These are phyloP conservation scores for Arthrobotrys entomopaga DNA, from an alignment of 2,329 filamentous ascomycete species.

Conservation along the genomic window DNA sequence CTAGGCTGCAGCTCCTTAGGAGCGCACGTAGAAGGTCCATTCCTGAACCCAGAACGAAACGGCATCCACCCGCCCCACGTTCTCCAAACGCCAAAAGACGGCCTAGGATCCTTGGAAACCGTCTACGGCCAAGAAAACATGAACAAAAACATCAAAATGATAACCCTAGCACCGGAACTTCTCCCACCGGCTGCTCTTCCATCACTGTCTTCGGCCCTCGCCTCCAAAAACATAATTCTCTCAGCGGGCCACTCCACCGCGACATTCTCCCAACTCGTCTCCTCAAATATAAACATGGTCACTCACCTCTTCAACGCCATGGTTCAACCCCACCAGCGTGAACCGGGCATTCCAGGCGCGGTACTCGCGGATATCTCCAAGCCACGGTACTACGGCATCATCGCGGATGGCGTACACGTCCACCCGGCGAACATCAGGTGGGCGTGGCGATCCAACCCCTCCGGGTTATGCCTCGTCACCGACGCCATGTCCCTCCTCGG, in stretches of 20 bases:
- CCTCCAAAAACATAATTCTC: slow-evolving; percentile 73
- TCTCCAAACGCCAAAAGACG: slow-evolving; percentile 71
- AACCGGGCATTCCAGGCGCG: slow-evolving; percentile 88
- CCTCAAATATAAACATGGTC: slow-evolving; percentile 84
- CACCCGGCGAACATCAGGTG: slow-evolving; percentile 90
- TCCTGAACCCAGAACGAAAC: slow-evolving; percentile 83
- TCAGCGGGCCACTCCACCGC: slow-evolving; percentile 89
- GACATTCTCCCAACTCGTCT: slow-evolving; percentile 77
- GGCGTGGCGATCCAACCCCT: slow-evolving; percentile 84
- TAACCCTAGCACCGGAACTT: slow-evolving; percentile 86
- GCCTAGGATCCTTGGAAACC: slow-evolving; percentile 72
- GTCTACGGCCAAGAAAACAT: slow-evolving; percentile 81
- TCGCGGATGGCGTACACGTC: slow-evolving; percentile 88
- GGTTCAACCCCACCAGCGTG: slow-evolving; percentile 87
- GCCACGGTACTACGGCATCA: slow-evolving; percentile 85
- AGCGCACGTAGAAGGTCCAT: slow-evolving; percentile 90
- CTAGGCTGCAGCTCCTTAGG: slow-evolving; percentile 87
- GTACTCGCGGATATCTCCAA: slow-evolving; percentile 71
- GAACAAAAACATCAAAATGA: slow-evolving; percentile 73
- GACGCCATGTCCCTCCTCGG: slow-evolving; percentile 91
- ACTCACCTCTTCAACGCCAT: slow-evolving; percentile 96
- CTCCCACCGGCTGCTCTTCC: slow-evolving; percentile 71
- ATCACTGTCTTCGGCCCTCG: slow-evolving; percentile 74
- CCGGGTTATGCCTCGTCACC: slow-evolving; percentile 87
- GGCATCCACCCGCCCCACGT: slow-evolving; percentile 83